Percentiles rank a stretch among this genome's conserved stretches.
Conservation (phyloP, 2,329 filamentous ascomycete species). For the Ophiocordyceps australis region DNA sequence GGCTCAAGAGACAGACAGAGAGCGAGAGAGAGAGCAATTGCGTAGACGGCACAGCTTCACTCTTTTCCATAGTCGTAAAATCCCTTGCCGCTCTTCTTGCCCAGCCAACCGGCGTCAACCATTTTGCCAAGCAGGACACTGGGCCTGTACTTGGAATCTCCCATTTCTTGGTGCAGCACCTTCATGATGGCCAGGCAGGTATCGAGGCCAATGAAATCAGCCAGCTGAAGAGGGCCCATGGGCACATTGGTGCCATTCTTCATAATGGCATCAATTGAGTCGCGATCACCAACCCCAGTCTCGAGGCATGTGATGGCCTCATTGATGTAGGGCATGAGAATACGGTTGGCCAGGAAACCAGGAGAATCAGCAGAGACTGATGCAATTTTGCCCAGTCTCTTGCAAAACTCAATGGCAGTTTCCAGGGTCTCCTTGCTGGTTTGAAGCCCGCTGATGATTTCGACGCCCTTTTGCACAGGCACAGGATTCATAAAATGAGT, state of each 20-base stretch:
- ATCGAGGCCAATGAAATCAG: conserved; percentile 94
- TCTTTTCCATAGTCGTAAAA: conserved; percentile 65
- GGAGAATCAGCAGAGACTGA: conserved; percentile 79
- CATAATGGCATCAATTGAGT: conserved; percentile 96
- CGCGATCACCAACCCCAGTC: conserved; percentile 72
- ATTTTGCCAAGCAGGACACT: conserved; percentile 79
- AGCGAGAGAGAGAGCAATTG: no score
- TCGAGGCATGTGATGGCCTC: conserved; percentile 94
- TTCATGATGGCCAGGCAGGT: conserved; percentile 96
- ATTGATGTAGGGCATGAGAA: conserved; percentile 98
- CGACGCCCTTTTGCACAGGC: conserved; percentile 88
- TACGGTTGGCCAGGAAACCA: conserved; percentile 89
- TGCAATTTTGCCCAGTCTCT: conserved; percentile 82
- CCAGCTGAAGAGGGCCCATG: conserved; percentile 86
- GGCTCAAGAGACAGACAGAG: no score
- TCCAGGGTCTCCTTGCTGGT: conserved; percentile 70
- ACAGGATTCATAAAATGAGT: conserved; percentile 99
- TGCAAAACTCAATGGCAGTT: conserved; percentile 69
- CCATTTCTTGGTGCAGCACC: conserved; percentile 77
- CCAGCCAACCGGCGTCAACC: conserved; percentile 95
- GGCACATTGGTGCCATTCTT: conserved; percentile 98
- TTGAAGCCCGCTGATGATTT: conserved; percentile 90
- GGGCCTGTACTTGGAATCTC: conserved; percentile 89
- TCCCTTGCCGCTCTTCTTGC: conserved; percentile 93
- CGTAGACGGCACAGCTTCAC: background rate